Percentiles rank a stretch among this genome's conserved stretches.
Evolutionary conservation across 1,139 yeast genomes (phyloP).

Genomic region (Candida frijolesensis): DNA sequence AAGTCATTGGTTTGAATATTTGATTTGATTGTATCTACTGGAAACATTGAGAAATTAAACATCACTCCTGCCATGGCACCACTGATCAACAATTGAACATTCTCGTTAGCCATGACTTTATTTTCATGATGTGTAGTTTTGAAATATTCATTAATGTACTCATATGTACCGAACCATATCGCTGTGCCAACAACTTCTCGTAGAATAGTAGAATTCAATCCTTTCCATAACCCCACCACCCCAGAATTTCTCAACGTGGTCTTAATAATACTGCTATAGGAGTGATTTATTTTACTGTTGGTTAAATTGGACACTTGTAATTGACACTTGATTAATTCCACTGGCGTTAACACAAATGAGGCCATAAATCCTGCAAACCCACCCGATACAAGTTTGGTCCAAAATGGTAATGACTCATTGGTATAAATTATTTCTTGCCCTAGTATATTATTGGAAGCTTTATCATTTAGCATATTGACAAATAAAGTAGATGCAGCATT

Average conservation of each 20-base stretch:
- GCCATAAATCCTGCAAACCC: slow-evolving; percentile 84
- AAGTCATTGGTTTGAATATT: slow-evolving; percentile 72
- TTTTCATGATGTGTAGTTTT: slow-evolving; percentile 19
- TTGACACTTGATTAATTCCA: slow-evolving; percentile 85
- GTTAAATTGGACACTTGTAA: slow-evolving; percentile 71
- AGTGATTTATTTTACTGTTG: slow-evolving; percentile 5
- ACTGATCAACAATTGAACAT: slow-evolving; percentile 61
- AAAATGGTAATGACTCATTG: slow-evolving; percentile 33
- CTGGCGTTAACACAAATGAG: slow-evolving; percentile 83
- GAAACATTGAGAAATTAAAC: slow-evolving; percentile 79
- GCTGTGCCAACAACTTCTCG: slow-evolving; percentile 92
- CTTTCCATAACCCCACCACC: slow-evolving; percentile 67
- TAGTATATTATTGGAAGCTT: background rate
- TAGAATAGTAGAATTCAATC: slow-evolving; percentile 79
- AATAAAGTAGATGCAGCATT: slow-evolving; percentile 71
- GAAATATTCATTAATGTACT: slow-evolving; percentile 49
- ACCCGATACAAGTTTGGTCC: slow-evolving; percentile 61
- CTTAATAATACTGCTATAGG: slow-evolving; percentile 38
- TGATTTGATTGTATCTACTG: slow-evolving; percentile 88
- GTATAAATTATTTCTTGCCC: slow-evolving; percentile 4
- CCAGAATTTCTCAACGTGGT: slow-evolving; percentile 56
- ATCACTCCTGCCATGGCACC: slow-evolving; percentile 89
- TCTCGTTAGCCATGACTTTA: slow-evolving; percentile 32
- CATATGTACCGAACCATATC: slow-evolving; percentile 93
- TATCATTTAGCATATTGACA: slow-evolving; percentile 29